phyloP scores from a whole-genome alignment of 352 stramenopile genomes.

The Peronospora destructor region DNA sequence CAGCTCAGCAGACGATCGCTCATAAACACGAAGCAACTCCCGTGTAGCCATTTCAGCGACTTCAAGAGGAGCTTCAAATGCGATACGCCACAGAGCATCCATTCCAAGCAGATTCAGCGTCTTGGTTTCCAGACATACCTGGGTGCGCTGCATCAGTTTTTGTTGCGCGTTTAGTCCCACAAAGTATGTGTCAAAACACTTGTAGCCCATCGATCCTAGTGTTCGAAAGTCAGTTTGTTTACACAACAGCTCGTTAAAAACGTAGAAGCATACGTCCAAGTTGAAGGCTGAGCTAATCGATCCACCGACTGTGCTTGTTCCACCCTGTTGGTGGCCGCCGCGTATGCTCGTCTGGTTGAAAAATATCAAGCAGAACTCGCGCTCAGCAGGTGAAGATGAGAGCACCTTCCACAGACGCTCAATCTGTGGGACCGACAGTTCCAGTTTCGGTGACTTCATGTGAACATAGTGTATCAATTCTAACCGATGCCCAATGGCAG shows the following conservation, averaged over 20 bases:
- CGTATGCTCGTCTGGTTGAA: constrained; percentile 77
- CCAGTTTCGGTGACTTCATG: constrained; percentile 67
- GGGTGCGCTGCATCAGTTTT: constrained; percentile 26
- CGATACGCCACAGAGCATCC: constrained; percentile 78
- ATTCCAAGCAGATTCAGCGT: constrained; percentile 54
- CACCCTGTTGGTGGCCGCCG: constrained; percentile 25
- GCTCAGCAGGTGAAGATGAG: constrained; percentile 62
- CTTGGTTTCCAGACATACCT: constrained; percentile 16
- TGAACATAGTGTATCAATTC: constrained; percentile 86
- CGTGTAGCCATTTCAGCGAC: constrained; percentile 72
- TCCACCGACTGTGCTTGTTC: constrained; percentile 15
- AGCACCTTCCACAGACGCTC: constrained; percentile 68
- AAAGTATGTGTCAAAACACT: constrained; percentile 86
- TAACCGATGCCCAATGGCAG: constrained; percentile 71
- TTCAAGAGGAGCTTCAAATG: constrained; percentile 68
- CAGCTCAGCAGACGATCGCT: constrained; percentile 40
- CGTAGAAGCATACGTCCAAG: constrained; percentile 66
- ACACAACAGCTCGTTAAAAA: constrained; percentile 81
- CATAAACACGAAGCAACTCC: constrained; percentile 78
- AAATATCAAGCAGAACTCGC: constrained; percentile 79
- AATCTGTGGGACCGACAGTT: constrained; percentile 70
- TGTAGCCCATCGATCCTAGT: constrained; percentile 70
- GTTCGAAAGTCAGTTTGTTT: constrained; percentile 68
- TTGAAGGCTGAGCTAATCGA: constrained; percentile 73
- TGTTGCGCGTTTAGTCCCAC: constrained; percentile 62